phyloP scores from a whole-genome alignment of 2,329 filamentous ascomycete genomes.

The Leptosphaerulina australis region DNA sequence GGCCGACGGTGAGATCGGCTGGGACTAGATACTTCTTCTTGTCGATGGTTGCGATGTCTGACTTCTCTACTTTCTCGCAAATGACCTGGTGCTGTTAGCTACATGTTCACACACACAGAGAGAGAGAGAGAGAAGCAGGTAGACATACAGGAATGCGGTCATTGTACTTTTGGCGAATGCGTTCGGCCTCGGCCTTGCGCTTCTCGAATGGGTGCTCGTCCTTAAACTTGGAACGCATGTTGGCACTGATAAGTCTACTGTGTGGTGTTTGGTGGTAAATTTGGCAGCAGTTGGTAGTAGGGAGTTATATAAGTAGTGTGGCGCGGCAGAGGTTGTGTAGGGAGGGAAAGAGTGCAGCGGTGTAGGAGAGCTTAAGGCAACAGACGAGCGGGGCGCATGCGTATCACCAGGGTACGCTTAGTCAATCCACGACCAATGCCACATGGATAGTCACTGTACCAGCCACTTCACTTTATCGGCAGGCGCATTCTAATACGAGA shows the following conservation, averaged over 20 bases:
- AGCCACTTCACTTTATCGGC: slow-evolving; percentile 22
- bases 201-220: slow-evolving; percentile 99
- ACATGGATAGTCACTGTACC: slow-evolving; percentile 15
- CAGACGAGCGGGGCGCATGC: slow-evolving; percentile 39
- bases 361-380: slow-evolving; percentile 34
- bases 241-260: slow-evolving; percentile 20
- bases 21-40: slow-evolving; percentile 99
- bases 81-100: slow-evolving; percentile 70
- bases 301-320: slow-evolving; percentile 21
- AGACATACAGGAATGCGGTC: slow-evolving; percentile 93
- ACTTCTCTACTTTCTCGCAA: slow-evolving; percentile 69
- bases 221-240: slow-evolving; percentile 99
- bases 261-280: slow-evolving; percentile 21
- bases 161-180: slow-evolving; percentile 98
- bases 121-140: slow-evolving; percentile 5
- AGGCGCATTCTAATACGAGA: slow-evolving; percentile 22
- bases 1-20: slow-evolving; percentile 94
- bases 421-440: slow-evolving; percentile 10
- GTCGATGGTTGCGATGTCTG: slow-evolving; percentile 98
- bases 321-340: slow-evolving; percentile 34
- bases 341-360: slow-evolving; percentile 36
- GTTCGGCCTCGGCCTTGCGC: slow-evolving; percentile 99
- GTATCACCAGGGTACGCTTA: slow-evolving; percentile 25
- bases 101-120: background rate
- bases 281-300: slow-evolving; percentile 8